Conservation (phyloP, 768 basidiomycete species). For the Amanita pseudoporphyria region DNA sequence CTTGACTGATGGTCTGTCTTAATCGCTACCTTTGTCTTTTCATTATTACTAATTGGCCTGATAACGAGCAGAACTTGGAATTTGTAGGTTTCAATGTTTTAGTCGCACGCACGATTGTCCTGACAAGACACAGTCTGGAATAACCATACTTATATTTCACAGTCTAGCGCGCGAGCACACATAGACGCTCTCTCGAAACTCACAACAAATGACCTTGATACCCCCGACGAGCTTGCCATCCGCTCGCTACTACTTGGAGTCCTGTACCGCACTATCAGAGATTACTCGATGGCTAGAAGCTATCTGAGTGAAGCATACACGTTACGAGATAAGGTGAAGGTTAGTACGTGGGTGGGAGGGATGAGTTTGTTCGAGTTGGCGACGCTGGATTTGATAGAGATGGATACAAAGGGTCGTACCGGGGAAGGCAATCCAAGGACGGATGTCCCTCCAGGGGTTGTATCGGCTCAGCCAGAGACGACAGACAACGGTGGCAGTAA, state of each 20-base stretch:
- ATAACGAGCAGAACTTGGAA: constrained; percentile 43
- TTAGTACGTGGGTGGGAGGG: constrained; percentile 60
- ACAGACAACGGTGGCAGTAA: background rate
- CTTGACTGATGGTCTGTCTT: constrained; percentile 54
- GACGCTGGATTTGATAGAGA: constrained; percentile 58
- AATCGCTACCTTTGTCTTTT: background rate
- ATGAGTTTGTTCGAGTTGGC: constrained; percentile 64
- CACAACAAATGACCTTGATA: constrained; percentile 44
- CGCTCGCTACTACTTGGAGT: constrained; percentile 64
- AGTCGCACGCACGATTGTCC: background rate
- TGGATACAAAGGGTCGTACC: constrained; percentile 19
- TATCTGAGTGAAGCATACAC: constrained; percentile 44
- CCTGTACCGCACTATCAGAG: constrained; percentile 46
- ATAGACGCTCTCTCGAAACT: constrained; percentile 43
- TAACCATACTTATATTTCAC: constrained; percentile 51
- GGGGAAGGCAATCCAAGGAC: background rate
- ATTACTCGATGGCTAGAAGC: constrained; percentile 31
- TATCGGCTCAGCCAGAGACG: background rate
- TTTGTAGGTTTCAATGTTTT: constrained; percentile 40
- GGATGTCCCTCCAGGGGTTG: background rate
- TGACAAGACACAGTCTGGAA: constrained; percentile 56
- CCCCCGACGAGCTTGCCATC: constrained; percentile 59
- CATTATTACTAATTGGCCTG: too few species aligned
- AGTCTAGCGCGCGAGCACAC: constrained; percentile 44
- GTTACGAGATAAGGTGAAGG: constrained; percentile 28